Evolutionary conservation across 2,329 filamentous ascomycete species (phyloP).

Genomic region (Penicillium psychrosexuale): DNA sequence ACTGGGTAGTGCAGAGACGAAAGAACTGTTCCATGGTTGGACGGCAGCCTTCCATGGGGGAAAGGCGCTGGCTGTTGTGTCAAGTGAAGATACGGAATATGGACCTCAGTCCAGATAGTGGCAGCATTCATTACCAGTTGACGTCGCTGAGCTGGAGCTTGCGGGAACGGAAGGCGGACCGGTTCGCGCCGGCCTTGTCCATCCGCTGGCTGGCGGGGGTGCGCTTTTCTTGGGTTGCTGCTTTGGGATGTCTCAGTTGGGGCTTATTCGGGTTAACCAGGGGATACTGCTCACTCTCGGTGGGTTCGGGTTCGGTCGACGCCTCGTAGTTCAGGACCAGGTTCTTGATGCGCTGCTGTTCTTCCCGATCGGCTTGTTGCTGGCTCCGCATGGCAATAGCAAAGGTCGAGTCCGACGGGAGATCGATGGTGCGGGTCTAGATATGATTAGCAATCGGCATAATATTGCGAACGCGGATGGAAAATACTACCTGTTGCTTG

Average conservation of each 20-base stretch:
- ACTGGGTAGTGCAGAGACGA: background rate
- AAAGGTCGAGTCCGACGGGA: conserved; percentile 84
- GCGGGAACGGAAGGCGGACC: conserved; percentile 74
- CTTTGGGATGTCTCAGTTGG: background rate
- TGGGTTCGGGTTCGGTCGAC: conserved; percentile 72
- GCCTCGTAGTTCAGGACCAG: conserved; percentile 95
- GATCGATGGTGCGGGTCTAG: conserved; percentile 84
- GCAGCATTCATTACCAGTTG: conserved; percentile 71
- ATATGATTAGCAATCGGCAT: conserved; percentile 13
- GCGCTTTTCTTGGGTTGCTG: conserved; percentile 42
- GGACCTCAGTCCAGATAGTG: conserved; percentile 4
- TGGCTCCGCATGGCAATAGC: conserved; percentile 94
- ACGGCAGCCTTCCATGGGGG: background rate
- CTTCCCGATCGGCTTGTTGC: conserved; percentile 90
- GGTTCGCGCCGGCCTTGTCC: conserved; percentile 61
- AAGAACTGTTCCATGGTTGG: background rate
- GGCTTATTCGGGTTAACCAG: conserved; percentile 31
- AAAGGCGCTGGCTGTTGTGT: conserved; percentile 1
- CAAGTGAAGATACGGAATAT: conserved; percentile 1
- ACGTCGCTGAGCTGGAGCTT: conserved; percentile 95
- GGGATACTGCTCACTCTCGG: conserved; percentile 63
- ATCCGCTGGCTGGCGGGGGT: conserved; percentile 42
- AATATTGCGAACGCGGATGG: background rate
- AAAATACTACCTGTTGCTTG: conserved; percentile 72
- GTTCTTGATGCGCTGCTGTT: conserved; percentile 98